phyloP scores from a whole-genome alignment of 371 early-diverging fungal species.

The Funneliformis caledonium region DNA sequence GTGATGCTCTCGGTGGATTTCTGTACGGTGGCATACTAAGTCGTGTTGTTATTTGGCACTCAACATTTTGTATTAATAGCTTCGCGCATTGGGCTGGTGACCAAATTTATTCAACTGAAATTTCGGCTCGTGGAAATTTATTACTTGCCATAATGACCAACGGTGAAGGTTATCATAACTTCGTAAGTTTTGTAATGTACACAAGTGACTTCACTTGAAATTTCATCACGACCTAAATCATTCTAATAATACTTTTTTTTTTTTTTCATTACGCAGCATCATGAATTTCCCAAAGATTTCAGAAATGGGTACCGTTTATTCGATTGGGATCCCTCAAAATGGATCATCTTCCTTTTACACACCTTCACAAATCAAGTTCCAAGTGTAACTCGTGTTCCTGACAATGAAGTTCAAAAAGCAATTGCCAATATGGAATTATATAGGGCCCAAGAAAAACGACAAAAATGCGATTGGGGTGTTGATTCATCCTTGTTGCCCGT shows the following conservation, averaged over 20 bases:
- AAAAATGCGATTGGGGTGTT: constrained; percentile 72
- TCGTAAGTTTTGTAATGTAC: constrained; percentile 42
- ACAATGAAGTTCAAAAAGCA: constrained; percentile 91
- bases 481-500: constrained; percentile 72
- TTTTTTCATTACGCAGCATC: constrained; percentile 52
- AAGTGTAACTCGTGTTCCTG: constrained; percentile 70
- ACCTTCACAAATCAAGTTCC: constrained; percentile 1
- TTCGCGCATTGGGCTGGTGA: constrained; percentile 82
- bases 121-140: constrained; percentile 32
- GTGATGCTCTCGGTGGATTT: constrained; percentile 85
- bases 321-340: constrained; percentile 85
- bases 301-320: constrained; percentile 88
- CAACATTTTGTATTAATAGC: constrained; percentile 92
- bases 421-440: constrained; percentile 80
- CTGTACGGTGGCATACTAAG: constrained; percentile 80
- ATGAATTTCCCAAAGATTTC: constrained; percentile 95
- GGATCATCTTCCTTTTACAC: constrained; percentile 73
- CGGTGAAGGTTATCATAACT: constrained; percentile 89
- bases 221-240: constrained; percentile 29
- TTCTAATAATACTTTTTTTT: background rate
- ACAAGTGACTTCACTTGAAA: background rate
- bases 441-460: constrained; percentile 64
- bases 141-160: constrained; percentile 66
- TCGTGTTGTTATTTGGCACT: constrained; percentile 81
- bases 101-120: constrained; percentile 36